Percentiles rank a stretch among this genome's conserved stretches.
These are phyloP conservation scores for Pseudogymnoascus sp. DNA, from an alignment of 2,329 filamentous ascomycete species.

Conservation along the genomic window DNA sequence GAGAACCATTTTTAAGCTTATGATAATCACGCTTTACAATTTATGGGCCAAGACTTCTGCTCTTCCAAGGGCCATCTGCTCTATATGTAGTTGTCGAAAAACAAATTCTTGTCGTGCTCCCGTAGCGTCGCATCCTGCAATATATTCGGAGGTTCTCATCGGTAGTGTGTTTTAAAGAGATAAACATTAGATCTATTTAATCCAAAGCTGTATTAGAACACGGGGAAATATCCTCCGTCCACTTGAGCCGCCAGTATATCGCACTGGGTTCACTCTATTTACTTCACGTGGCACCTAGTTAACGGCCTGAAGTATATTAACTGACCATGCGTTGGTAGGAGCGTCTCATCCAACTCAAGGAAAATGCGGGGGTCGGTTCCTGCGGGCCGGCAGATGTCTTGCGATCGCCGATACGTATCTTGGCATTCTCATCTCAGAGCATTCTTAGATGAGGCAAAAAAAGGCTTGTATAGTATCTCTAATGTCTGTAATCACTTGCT, in stretches of 20 bases:
- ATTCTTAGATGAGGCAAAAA: neutral
- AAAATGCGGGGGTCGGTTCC: neutral
- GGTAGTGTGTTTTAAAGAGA: neutral
- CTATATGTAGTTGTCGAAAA: neutral
- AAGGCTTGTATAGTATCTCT: neutral
- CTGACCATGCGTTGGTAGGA: neutral
- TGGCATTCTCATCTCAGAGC: neutral
- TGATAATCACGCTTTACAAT: neutral
- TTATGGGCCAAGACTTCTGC: neutral
- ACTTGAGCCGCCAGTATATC: neutral
- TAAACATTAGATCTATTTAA: neutral
- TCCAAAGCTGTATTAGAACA: neutral
- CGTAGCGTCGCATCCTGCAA: neutral
- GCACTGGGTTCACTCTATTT: neutral
- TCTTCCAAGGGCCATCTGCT: neutral
- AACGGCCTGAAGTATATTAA: neutral
- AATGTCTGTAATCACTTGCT: neutral
- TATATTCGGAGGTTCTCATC: slow-evolving; percentile 1
- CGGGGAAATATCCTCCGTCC: neutral
- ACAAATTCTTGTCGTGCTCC: neutral
- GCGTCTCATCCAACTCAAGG: neutral
- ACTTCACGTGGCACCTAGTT: neutral
- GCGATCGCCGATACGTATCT: neutral
- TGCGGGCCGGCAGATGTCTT: neutral
- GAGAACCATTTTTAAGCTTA: neutral